Percentiles rank a stretch among this genome's conserved stretches.
Conservation (phyloP, 331 rosid genomes). For the Telfairia occidentalis region DNA sequence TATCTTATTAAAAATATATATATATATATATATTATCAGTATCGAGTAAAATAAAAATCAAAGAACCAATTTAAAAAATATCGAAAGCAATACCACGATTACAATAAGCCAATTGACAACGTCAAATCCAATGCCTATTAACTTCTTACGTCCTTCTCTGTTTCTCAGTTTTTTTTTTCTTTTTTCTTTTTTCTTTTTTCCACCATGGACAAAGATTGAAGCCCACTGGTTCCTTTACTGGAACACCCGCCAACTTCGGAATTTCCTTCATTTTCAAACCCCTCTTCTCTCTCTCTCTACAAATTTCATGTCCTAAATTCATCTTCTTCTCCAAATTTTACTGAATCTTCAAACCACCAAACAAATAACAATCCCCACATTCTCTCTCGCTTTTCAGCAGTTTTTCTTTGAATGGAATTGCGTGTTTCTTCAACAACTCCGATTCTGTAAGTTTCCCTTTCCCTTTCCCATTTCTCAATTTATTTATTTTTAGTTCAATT, state of each 20-base stretch:
- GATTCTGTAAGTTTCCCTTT: slow-evolving; percentile 3
- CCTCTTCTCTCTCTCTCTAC: not conserved
- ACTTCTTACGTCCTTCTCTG: not conserved
- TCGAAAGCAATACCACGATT: not conserved
- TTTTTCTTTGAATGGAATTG: slow-evolving; percentile 1
- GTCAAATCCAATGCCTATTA: slow-evolving; percentile 2
- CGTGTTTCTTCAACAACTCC: not conserved
- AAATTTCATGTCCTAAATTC: slow-evolving; percentile 1
- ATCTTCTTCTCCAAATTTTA: not conserved
- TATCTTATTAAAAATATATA: no score
- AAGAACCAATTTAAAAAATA: not conserved
- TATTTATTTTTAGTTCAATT: not conserved
- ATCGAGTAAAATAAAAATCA: not conserved
- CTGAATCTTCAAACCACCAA: not conserved
- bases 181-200: not conserved
- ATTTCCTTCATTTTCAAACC: slow-evolving; percentile 15
- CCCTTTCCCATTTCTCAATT: not conserved
- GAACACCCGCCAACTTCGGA: slow-evolving; percentile 49
- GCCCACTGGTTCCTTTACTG: slow-evolving; percentile 21
- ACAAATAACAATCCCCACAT: not conserved
- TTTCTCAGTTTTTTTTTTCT: no score
- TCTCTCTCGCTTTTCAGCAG: not conserved
- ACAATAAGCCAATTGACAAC: not conserved
- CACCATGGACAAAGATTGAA: not conserved
- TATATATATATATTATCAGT: no score